phyloP scores from a whole-genome alignment of 495 filamentous ascomycete species.

The Saxophila tyrrhenica region DNA sequence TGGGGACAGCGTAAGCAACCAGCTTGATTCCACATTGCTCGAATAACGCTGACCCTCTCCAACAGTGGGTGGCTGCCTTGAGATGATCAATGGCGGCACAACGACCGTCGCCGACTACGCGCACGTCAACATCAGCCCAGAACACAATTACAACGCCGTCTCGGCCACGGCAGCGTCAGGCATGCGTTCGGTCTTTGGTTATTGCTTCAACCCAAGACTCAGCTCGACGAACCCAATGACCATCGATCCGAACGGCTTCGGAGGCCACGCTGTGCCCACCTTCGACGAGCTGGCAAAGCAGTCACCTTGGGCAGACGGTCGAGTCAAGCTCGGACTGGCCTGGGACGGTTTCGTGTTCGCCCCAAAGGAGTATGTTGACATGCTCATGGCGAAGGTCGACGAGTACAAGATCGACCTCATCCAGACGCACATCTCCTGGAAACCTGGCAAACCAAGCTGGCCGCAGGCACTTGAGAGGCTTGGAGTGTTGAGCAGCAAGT shows the following conservation, averaged over 20 bases:
- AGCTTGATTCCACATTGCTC: neutral
- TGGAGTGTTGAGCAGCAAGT: constrained; percentile 10
- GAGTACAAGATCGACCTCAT: neutral
- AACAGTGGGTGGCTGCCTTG: constrained; percentile 34
- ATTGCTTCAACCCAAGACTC: constrained; percentile 29
- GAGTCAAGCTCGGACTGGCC: constrained; percentile 32
- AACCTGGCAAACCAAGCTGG: neutral
- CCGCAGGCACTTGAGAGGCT: constrained; percentile 4
- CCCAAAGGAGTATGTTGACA: constrained; percentile 1
- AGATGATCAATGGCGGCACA: constrained; percentile 43
- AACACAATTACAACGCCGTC: constrained; percentile 22
- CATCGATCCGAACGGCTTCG: constrained; percentile 25
- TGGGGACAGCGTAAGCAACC: constrained; percentile 36
- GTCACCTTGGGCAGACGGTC: constrained; percentile 30
- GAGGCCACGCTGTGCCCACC: constrained; percentile 33
- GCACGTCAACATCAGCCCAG: constrained; percentile 21
- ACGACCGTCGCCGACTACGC: constrained; percentile 50
- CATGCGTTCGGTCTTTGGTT: constrained; percentile 40
- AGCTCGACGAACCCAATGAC: constrained; percentile 31
- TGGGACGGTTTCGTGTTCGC: constrained; percentile 24
- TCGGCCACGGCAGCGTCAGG: constrained; percentile 36
- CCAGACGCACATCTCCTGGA: neutral
- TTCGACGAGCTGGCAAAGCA: constrained; percentile 26
- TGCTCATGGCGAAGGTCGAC: constrained; percentile 1
- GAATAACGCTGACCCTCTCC: neutral